Evolutionary conservation across 495 filamentous ascomycete genomes (phyloP).

Genomic region (Aspergillus nanangensis): DNA sequence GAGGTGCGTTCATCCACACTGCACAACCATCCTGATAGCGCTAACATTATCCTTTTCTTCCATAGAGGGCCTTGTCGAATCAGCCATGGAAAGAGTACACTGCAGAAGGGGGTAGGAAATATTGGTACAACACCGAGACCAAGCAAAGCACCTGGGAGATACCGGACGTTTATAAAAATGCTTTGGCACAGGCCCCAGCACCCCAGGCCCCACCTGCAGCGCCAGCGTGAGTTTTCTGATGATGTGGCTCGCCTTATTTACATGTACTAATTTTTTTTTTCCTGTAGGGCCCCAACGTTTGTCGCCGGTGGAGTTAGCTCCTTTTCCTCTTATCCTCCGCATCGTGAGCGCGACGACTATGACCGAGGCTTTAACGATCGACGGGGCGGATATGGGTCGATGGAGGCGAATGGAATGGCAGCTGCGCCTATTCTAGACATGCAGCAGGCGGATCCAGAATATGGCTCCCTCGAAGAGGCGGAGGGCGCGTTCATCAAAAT

Average conservation of each 20-base stretch:
- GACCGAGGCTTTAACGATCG: conserved; percentile 61
- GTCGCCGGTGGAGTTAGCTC: conserved; percentile 59
- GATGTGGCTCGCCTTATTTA: not conserved
- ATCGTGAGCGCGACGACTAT: conserved; percentile 48
- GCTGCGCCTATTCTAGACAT: conserved; percentile 60
- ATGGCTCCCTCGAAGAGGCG: conserved; percentile 80
- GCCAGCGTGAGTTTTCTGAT: conserved; percentile 59
- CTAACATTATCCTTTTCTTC: conserved; percentile 3
- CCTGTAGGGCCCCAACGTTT: conserved; percentile 59
- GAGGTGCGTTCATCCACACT: conserved; percentile 58
- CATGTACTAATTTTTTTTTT: conserved; percentile 18
- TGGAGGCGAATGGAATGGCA: conserved; percentile 49
- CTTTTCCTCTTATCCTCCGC: conserved; percentile 44
- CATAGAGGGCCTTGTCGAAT: conserved; percentile 72
- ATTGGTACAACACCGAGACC: conserved; percentile 89
- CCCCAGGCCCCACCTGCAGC: conserved; percentile 45
- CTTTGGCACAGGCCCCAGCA: conserved; percentile 55
- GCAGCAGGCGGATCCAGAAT: conserved; percentile 74
- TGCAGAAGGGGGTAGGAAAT: conserved; percentile 78
- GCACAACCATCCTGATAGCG: not conserved
- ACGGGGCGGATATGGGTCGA: conserved; percentile 58
- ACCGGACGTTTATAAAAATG: conserved; percentile 75
- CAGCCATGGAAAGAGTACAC: conserved; percentile 94
- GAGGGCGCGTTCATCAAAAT: conserved; percentile 93
- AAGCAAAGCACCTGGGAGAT: conserved; percentile 95